A percentile compares a stretch with the other conserved stretches of the same genome.
Conservation (phyloP, 2,329 filamentous ascomycete species). For the Pseudofabraea citricarpa region DNA sequence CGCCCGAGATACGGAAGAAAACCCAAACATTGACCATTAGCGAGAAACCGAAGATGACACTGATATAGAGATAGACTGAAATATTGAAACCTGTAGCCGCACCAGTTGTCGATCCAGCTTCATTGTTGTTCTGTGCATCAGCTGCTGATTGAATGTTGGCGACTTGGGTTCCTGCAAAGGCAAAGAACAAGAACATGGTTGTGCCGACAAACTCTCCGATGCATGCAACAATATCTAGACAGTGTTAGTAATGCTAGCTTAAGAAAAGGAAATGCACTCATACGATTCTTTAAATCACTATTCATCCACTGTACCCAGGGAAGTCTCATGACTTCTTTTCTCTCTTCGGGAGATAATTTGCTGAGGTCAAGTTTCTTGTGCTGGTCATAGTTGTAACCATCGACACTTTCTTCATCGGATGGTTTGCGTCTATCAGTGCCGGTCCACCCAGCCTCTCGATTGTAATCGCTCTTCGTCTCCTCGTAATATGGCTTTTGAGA, state of each 20-base stretch:
- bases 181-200: constrained; percentile 31
- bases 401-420: constrained; percentile 16
- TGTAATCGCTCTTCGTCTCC: constrained; percentile 16
- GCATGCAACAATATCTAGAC: constrained; percentile 19
- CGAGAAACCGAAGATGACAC: constrained; percentile 27
- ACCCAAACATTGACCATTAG: constrained; percentile 51
- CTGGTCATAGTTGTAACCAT: constrained; percentile 21
- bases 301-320: constrained; percentile 44
- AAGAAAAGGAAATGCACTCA: constrained; percentile 12
- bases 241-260: constrained; percentile 2
- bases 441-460: constrained; percentile 4
- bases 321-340: constrained; percentile 37
- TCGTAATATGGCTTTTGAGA: constrained; percentile 18
- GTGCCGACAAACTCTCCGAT: constrained; percentile 29
- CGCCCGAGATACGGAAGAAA: constrained; percentile 48
- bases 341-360: constrained; percentile 33
- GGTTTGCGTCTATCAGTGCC: constrained; percentile 9
- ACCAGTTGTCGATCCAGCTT: constrained; percentile 34
- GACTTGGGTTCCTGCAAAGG: constrained; percentile 24
- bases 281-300: constrained; percentile 37
- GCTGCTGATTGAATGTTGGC: constrained; percentile 27
- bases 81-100: constrained; percentile 39
- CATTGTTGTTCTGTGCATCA: constrained; percentile 6
- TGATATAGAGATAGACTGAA: constrained; percentile 32
- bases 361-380: constrained; percentile 31